Evolutionary conservation across 768 basidiomycete genomes (phyloP).

Genomic region (Phylloporus rhodoxanthus): DNA sequence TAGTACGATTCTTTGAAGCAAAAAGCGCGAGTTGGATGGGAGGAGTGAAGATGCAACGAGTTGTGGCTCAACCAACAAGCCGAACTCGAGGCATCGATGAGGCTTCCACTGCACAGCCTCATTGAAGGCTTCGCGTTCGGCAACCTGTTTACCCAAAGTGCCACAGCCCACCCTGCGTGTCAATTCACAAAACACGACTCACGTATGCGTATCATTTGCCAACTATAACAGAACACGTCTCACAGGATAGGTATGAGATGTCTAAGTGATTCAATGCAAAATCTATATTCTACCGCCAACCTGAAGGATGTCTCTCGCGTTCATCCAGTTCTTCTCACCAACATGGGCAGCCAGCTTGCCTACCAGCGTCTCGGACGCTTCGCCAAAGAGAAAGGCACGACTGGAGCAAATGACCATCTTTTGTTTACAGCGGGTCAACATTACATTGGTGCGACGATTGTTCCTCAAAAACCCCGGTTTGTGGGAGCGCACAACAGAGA

Average conservation of each 20-base stretch:
- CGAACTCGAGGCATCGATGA: not conserved
- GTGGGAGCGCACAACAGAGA: slow-evolving; percentile 60
- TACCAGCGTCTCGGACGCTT: slow-evolving; percentile 19
- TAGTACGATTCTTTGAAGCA: slow-evolving; percentile 1
- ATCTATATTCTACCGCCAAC: not conserved
- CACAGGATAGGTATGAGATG: not conserved
- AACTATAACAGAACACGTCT: not conserved
- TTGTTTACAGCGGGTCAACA: slow-evolving; percentile 70
- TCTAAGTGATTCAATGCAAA: not conserved
- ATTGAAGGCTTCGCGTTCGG: no score
- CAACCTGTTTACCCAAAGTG: not conserved
- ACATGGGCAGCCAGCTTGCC: slow-evolving; percentile 19
- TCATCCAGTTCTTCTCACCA: slow-evolving; percentile 12
- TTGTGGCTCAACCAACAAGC: slow-evolving; percentile 4
- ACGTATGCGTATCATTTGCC: not conserved
- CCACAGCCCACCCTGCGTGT: not conserved
- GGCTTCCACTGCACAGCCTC: not conserved
- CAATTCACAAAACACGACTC: not conserved
- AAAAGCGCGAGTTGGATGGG: slow-evolving; percentile 1
- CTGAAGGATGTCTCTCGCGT: slow-evolving; percentile 7
- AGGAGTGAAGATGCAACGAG: not conserved
- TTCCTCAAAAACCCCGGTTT: slow-evolving; percentile 60
- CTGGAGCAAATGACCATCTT: slow-evolving; percentile 71
- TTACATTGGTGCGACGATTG: slow-evolving; percentile 70
- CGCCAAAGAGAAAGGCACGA: slow-evolving; percentile 22